phyloP scores from a whole-genome alignment of 768 basidiomycete genomes.

The Pulveroboletus frians region DNA sequence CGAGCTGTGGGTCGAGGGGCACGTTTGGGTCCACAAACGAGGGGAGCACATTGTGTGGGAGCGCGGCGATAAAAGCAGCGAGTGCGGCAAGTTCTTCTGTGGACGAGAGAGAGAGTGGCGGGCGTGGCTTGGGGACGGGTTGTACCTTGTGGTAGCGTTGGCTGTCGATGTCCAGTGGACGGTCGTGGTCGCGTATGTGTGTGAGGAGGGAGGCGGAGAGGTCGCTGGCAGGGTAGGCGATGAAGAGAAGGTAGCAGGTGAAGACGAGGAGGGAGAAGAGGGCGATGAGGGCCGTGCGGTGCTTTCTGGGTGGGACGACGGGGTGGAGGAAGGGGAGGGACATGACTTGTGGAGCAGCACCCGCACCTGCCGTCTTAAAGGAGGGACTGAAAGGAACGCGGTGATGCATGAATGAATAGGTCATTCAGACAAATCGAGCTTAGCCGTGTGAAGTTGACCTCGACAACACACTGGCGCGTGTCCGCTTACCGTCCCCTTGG shows the following conservation, averaged over 20 bases:
- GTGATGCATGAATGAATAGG: slow-evolving; percentile 18
- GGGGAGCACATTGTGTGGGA: slow-evolving; percentile 74
- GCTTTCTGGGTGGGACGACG: slow-evolving; percentile 17
- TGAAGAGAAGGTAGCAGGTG: slow-evolving; percentile 52
- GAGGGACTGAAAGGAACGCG: slow-evolving; percentile 25
- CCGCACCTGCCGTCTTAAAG: slow-evolving; percentile 6
- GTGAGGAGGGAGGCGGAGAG: slow-evolving; percentile 34
- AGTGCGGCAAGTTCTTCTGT: slow-evolving; percentile 71
- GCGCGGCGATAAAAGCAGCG: slow-evolving; percentile 65
- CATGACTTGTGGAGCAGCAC: slow-evolving; percentile 2
- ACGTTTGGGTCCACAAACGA: slow-evolving; percentile 52
- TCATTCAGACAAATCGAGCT: background rate
- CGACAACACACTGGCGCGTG: too few species aligned
- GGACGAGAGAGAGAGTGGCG: slow-evolving; percentile 44
- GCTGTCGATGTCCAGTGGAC: slow-evolving; percentile 20
- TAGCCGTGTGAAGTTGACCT: too few species aligned
- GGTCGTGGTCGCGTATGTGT: slow-evolving; percentile 13
- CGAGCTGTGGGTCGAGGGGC: slow-evolving; percentile 74
- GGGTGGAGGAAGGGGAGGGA: slow-evolving; percentile 31
- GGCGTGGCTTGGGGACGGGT: slow-evolving; percentile 20
- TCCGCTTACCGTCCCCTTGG: too few species aligned
- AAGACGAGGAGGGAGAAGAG: slow-evolving; percentile 48
- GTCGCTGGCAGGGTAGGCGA: slow-evolving; percentile 39
- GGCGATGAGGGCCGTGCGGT: slow-evolving; percentile 51
- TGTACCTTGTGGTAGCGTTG: slow-evolving; percentile 7